phyloP scores from a whole-genome alignment of 2,329 filamentous ascomycete species.

The Arthroderma sp. region DNA sequence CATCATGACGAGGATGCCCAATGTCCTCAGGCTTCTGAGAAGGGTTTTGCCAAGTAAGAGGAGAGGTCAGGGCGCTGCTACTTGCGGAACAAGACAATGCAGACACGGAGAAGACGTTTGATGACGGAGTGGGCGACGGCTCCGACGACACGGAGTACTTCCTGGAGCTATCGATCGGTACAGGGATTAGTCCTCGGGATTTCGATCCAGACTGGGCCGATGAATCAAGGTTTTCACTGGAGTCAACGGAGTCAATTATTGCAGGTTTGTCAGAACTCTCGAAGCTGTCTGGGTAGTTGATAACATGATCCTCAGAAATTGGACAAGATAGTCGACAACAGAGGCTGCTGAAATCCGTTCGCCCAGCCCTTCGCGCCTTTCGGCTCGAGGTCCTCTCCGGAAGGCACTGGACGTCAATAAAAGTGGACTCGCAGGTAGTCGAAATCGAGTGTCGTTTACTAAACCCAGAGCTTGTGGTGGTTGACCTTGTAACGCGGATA shows the following conservation, averaged over 20 bases:
- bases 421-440: constrained; percentile 8
- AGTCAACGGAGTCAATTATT: background rate
- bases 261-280: background rate
- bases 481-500: constrained; percentile 2
- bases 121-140: background rate
- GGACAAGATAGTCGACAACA: constrained; percentile 8
- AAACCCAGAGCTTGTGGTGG: background rate
- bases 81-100: background rate
- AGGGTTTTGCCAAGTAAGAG: background rate
- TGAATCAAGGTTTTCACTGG: background rate
- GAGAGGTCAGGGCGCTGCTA: constrained; percentile 1
- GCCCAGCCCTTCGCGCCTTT: constrained; percentile 14
- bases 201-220: background rate
- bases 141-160: constrained; percentile 1
- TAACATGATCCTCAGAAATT: constrained; percentile 1
- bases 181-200: background rate
- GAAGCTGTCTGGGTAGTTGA: background rate
- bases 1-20: background rate
- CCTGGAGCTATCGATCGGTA: constrained; percentile 1
- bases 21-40: background rate
- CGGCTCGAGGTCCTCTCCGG: constrained; percentile 14
- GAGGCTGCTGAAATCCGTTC: constrained; percentile 7
- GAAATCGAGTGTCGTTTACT: constrained; percentile 5
- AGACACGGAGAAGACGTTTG: background rate
- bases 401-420: constrained; percentile 14